phyloP scores from a whole-genome alignment of 2,329 filamentous ascomycete species.

The Epichloe uncinata region DNA sequence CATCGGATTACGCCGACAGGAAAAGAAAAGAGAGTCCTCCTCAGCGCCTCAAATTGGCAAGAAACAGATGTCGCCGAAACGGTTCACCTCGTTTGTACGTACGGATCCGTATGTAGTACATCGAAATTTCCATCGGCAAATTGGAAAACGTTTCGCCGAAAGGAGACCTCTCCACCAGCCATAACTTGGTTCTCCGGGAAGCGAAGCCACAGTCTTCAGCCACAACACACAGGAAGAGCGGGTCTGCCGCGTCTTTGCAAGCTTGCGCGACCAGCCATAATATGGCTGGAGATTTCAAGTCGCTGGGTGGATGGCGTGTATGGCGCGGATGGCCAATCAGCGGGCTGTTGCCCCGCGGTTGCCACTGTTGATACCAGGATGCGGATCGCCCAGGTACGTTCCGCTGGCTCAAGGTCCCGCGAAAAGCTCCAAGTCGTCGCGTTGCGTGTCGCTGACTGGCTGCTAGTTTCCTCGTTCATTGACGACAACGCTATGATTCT shows the following conservation, averaged over 20 bases:
- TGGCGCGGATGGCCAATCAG: slow-evolving; percentile 31
- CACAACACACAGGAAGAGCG: slow-evolving; percentile 10
- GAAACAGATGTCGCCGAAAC: background rate
- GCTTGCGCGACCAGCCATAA: slow-evolving; percentile 16
- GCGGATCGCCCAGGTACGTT: slow-evolving; percentile 11
- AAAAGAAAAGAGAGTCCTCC: background rate
- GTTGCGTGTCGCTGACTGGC: slow-evolving; percentile 9
- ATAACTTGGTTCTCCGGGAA: background rate
- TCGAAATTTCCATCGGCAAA: slow-evolving; percentile 14
- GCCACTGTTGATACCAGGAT: slow-evolving; percentile 33
- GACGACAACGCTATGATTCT: slow-evolving; percentile 2
- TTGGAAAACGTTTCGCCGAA: slow-evolving; percentile 15
- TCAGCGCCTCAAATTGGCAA: slow-evolving; percentile 1
- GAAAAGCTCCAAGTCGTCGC: slow-evolving; percentile 9
- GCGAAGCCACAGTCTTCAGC: background rate
- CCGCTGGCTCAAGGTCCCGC: slow-evolving; percentile 4
- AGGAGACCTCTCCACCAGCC: background rate
- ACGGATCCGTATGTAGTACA: no score
- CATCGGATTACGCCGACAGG: background rate
- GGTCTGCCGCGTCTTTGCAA: slow-evolving; percentile 1
- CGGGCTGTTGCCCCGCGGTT: slow-evolving; percentile 42
- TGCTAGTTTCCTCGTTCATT: slow-evolving; percentile 2
- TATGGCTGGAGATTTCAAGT: slow-evolving; percentile 11
- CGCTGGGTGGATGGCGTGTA: background rate
- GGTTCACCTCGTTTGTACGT: background rate